phyloP scores from a whole-genome alignment of 805 yeast species.

The Candida germanica region DNA sequence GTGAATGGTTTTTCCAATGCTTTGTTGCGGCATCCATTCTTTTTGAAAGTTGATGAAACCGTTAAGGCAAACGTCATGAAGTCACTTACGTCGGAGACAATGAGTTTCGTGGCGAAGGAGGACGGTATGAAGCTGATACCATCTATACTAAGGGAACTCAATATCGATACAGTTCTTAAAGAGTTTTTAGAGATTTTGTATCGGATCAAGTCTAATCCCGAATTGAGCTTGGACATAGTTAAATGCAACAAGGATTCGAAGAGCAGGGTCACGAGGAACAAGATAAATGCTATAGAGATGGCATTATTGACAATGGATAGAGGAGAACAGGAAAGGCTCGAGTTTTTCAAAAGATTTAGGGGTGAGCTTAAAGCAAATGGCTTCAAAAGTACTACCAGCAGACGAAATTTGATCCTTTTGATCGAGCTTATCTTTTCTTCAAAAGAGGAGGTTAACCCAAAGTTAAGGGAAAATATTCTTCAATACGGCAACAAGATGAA shows the following conservation, averaged over 20 bases:
- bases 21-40: background rate
- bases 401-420: constrained; percentile 2
- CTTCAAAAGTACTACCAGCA: constrained; percentile 13
- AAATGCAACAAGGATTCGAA: constrained; percentile 18
- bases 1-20: background rate
- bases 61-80: background rate
- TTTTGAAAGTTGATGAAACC: background rate
- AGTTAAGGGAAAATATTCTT: too few relatives aligned
- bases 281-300: constrained; percentile 17
- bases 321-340: constrained; percentile 16
- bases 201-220: constrained; percentile 20
- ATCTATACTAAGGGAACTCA: background rate
- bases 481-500: too few relatives aligned
- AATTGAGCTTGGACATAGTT: constrained; percentile 23
- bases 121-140: background rate
- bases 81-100: constrained; percentile 4
- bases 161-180: background rate
- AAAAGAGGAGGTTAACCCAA: constrained; percentile 7
- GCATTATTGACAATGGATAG: constrained; percentile 26
- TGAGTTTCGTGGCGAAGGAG: constrained; percentile 13
- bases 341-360: constrained; percentile 10
- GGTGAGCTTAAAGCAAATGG: constrained; percentile 9
- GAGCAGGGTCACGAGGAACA: constrained; percentile 14
- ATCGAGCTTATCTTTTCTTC: constrained; percentile 2
- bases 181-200: background rate